phyloP scores from a whole-genome alignment of 805 yeast species.

The Cyberlindnera bimundalis region DNA sequence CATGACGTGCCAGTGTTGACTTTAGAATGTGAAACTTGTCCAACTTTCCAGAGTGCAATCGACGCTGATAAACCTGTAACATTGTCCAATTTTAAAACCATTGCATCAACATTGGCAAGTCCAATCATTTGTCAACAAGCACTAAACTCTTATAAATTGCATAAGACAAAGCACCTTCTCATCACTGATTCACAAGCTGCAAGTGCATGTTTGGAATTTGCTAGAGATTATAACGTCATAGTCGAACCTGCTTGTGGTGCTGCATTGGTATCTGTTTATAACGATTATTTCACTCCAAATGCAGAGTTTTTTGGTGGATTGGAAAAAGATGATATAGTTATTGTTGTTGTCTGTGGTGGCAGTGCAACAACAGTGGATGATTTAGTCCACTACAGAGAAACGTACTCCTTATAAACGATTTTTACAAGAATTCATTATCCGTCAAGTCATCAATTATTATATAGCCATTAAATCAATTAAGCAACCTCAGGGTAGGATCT shows the following conservation, averaged over 20 bases:
- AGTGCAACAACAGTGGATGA: constrained; percentile 34
- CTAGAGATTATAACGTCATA: constrained; percentile 45
- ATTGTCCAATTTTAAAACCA: constrained; percentile 42
- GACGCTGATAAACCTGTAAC: constrained; percentile 41
- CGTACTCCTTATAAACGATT: background rate
- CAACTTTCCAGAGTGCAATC: constrained; percentile 51
- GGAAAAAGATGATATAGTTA: constrained; percentile 40
- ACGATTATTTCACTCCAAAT: constrained; percentile 28
- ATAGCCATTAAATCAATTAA: background rate
- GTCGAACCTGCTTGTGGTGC: constrained; percentile 78
- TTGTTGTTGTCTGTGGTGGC: constrained; percentile 60
- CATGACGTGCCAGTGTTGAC: constrained; percentile 41
- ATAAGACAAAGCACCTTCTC: constrained; percentile 39
- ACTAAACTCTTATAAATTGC: constrained; percentile 39
- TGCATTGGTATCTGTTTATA: constrained; percentile 49
- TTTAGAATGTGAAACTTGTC: constrained; percentile 61
- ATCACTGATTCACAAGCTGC: constrained; percentile 57
- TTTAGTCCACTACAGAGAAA: constrained; percentile 16
- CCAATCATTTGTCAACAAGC: constrained; percentile 50
- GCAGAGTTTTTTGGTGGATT: constrained; percentile 30
- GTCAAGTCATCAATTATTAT: background rate
- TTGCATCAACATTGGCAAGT: constrained; percentile 66
- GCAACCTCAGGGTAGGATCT: constrained; percentile 48
- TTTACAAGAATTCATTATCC: no score
- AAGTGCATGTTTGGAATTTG: constrained; percentile 47